phyloP scores from a whole-genome alignment of 495 filamentous ascomycete species.

The Penicillium manginii region DNA sequence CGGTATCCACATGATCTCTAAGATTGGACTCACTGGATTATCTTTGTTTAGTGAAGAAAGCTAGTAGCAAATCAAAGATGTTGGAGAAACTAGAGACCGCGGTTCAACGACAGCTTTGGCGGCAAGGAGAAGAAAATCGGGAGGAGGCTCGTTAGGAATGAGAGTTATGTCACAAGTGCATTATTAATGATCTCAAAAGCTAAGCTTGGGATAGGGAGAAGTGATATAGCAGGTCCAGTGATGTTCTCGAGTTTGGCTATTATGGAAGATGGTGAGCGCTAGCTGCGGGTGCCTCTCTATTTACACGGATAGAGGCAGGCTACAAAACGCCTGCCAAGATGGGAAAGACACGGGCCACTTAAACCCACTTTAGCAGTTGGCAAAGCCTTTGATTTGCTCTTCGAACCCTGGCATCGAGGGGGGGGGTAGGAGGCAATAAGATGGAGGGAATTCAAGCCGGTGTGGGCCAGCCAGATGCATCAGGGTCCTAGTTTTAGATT shows the following conservation, averaged over 20 bases:
- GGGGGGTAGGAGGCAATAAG: constrained; percentile 8
- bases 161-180: constrained; percentile 30
- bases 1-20: constrained; percentile 10
- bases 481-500: constrained; percentile 9
- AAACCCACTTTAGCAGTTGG: constrained; percentile 2
- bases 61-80: background rate
- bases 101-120: constrained; percentile 1
- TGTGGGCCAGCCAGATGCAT: constrained; percentile 10
- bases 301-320: constrained; percentile 22
- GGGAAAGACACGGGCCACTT: constrained; percentile 26
- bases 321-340: constrained; percentile 8
- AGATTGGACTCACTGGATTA: constrained; percentile 4
- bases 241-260: background rate
- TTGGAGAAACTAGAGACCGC: background rate
- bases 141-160: constrained; percentile 25
- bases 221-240: too few relatives aligned
- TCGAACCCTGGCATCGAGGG: constrained; percentile 1
- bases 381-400: background rate
- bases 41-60: background rate
- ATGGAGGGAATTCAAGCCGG: constrained; percentile 3
- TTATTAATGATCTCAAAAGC: constrained; percentile 5
- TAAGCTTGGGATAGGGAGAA: background rate
- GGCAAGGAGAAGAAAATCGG: constrained; percentile 12
- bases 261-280: constrained; percentile 22
- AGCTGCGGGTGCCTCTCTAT: constrained; percentile 17